These are phyloP conservation scores for Boeremia exigua DNA, from an alignment of 2,329 filamentous ascomycete species.

Conservation along the genomic window DNA sequence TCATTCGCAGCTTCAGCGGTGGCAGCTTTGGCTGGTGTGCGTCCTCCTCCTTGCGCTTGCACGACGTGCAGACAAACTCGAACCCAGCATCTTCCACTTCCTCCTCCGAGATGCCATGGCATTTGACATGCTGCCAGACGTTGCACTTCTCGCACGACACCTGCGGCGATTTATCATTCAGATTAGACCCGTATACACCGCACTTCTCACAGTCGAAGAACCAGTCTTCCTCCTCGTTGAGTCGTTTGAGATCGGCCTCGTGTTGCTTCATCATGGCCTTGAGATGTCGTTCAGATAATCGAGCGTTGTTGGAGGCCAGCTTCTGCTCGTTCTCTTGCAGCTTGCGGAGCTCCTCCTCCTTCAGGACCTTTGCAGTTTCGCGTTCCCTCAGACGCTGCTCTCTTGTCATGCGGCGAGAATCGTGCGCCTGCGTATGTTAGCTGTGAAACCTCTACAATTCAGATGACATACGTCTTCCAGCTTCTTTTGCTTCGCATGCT, in stretches of 20 bases:
- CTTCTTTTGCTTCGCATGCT: conserved; percentile 66
- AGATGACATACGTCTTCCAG: conserved; percentile 62
- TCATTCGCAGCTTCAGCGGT: conserved; percentile 64
- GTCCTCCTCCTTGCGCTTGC: conserved; percentile 71
- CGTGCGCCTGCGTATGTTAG: conserved; percentile 65
- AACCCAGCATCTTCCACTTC: conserved; percentile 80
- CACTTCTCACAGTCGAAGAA: conserved; percentile 91
- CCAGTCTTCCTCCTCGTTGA: conserved; percentile 80
- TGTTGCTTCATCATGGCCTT: conserved; percentile 82
- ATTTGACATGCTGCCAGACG: conserved; percentile 97
- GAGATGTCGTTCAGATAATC: conserved; percentile 79
- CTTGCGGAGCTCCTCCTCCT: conserved; percentile 82
- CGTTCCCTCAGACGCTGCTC: conserved; percentile 87
- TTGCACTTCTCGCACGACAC: conserved; percentile 93
- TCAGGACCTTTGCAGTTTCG: conserved; percentile 79
- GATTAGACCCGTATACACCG: conserved; percentile 84
- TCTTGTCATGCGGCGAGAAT: conserved; percentile 79
- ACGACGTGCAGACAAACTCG: conserved; percentile 82
- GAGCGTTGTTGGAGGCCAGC: conserved; percentile 49
- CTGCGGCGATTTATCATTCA: conserved; percentile 91
- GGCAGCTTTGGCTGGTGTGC: conserved; percentile 67
- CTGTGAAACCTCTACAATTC: not conserved
- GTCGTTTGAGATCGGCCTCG: conserved; percentile 74
- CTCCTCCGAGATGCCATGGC: conserved; percentile 77
- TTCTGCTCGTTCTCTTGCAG: conserved; percentile 78